Evolutionary conservation across 73 alveolate species (phyloP), one percentile per base, ranked within the genome.

Genomic region (Paramecium pentaurelia): DNA sequence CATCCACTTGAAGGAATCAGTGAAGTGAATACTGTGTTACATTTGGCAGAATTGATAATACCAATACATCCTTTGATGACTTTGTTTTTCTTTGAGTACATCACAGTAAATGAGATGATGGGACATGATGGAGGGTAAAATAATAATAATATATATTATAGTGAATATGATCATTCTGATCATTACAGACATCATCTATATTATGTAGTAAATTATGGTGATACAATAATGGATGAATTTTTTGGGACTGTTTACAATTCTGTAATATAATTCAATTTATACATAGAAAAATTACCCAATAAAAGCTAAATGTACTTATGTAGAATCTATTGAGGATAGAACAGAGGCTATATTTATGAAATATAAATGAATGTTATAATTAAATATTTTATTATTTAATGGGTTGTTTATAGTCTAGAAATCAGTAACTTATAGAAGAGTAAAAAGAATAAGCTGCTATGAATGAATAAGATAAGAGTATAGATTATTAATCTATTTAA

Each of bases 131-230:
- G 91, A 80, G 58, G 60, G 87, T 73, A 73, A 12, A 5, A 30
- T 22, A 37, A 12, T 8, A 25, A 32, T 68, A 27, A 30, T 37
- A 22, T 18, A 37, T 73, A 16, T 12, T 18, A 9, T 73, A 73
- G 75, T 8, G 58, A 80, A 5, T 45, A 27, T 18, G 91, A 80
- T 47, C 42, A 40, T 80, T 80, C 91, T 4, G 91, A 80, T 27
- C 91, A 80, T 80, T 80, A 80, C 6, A 42, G 77, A 80, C 91
- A 80, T 80, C 91, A 80, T 80, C 45, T 80, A 1, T 80, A 80
- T 47, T 80, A 80, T 27, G 75, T 49, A 44, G 91, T 80, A 11
- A 80, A 80, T 49, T 80, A 8, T 80, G 91, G 91, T 6, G 91
- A 80, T 80, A 30, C 91, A 20, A 20, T 80, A 44, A 80, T 80